These are phyloP conservation scores for Saccharomyces kudriavzevii DNA, from an alignment of 805 yeast genomes.

Conservation along the genomic window DNA sequence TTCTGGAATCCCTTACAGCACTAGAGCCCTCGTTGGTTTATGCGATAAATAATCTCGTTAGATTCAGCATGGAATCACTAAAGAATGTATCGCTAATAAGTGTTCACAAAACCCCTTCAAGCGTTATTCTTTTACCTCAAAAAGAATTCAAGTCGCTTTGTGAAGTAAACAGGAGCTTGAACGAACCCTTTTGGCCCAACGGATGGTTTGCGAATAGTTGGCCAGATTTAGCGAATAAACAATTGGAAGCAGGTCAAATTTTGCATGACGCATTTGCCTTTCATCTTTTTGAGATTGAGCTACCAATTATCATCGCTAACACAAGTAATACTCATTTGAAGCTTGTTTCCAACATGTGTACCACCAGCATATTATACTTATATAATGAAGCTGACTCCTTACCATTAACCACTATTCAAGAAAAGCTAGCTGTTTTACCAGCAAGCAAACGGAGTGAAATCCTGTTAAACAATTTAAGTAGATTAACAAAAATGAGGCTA, in stretches of 20 bases:
- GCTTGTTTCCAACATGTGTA: slow-evolving; percentile 5
- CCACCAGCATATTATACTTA: slow-evolving; percentile 13
- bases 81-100: background rate
- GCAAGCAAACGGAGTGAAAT: slow-evolving; percentile 1
- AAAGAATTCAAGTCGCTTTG: background rate
- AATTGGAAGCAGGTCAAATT: slow-evolving; percentile 1
- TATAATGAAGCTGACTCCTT: slow-evolving; percentile 10
- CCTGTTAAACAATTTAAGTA: slow-evolving; percentile 4
- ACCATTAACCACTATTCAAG: slow-evolving; percentile 1
- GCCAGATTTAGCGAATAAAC: slow-evolving; percentile 1
- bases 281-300: slow-evolving; percentile 10
- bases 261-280: slow-evolving; percentile 6
- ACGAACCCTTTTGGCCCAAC: slow-evolving; percentile 9
- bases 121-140: background rate
- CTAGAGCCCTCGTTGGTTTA: background rate
- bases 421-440: slow-evolving; percentile 1
- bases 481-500: background rate
- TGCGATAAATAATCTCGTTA: background rate
- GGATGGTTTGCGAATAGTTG: slow-evolving; percentile 2
- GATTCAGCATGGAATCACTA: background rate
- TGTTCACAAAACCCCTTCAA: background rate
- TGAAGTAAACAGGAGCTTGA: background rate
- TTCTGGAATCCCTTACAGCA: background rate
- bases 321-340: slow-evolving; percentile 1
- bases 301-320: slow-evolving; percentile 7